Conservation (phyloP, 805 yeast species). For the Suhomyces prunicola region DNA sequence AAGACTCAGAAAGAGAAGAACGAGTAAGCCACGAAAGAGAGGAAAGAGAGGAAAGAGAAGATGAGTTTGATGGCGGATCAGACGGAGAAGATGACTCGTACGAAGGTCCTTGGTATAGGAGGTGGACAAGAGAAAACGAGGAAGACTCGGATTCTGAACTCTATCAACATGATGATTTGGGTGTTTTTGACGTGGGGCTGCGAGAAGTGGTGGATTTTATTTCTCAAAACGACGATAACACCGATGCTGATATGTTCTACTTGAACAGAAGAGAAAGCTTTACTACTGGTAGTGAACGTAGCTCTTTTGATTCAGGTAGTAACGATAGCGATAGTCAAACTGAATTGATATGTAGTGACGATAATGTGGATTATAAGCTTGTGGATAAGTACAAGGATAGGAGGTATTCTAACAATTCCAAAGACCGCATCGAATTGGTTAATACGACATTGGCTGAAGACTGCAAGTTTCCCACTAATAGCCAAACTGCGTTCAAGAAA, state of each 20-base stretch:
- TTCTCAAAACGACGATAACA: neutral
- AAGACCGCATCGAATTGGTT: neutral
- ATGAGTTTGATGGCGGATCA: neutral
- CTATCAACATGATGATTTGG: neutral
- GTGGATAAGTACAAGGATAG: conserved; percentile 10
- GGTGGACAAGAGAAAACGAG: neutral
- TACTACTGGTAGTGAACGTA: neutral
- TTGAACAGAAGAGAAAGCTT: conserved; percentile 6
- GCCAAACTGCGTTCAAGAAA: conserved; percentile 26
- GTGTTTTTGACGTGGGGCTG: conserved; percentile 1
- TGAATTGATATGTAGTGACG: conserved; percentile 2
- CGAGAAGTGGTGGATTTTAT: neutral
- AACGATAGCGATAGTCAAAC: neutral
- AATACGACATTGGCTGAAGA: neutral
- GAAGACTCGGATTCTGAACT: neutral
- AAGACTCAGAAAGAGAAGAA: neutral
- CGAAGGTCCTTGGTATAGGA: neutral
- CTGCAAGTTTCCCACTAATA: conserved; percentile 18
- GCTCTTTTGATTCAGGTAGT: neutral
- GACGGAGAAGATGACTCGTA: neutral
- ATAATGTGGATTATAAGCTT: conserved; percentile 10
- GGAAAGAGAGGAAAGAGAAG: neutral
- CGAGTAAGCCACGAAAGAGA: neutral
- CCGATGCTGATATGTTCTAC: conserved; percentile 11
- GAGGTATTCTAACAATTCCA: conserved; percentile 12